Conservation (phyloP, 371 early-diverging fungal genomes). For the Funneliformis caledonium region DNA sequence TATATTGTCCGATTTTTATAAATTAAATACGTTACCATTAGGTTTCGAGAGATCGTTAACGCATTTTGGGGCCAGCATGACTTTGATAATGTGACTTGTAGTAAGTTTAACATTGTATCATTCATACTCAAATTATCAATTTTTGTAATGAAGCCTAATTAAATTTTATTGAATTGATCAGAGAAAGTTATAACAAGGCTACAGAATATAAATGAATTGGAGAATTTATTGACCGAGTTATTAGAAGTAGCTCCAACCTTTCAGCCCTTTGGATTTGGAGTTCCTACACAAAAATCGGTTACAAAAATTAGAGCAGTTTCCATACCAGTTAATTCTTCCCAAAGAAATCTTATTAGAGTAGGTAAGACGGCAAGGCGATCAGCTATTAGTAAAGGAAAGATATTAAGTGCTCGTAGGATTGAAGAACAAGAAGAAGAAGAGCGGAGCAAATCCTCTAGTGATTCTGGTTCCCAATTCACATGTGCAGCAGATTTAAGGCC, state of each 20-base stretch:
- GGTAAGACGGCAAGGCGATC: conserved; percentile 4
- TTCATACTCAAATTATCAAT: background rate
- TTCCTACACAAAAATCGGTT: conserved; percentile 40
- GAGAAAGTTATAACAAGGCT: conserved; percentile 47
- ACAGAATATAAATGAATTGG: conserved; percentile 50
- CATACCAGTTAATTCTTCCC: background rate
- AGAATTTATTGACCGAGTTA: conserved; percentile 51
- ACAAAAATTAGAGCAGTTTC: conserved; percentile 12
- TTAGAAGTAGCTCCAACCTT: conserved; percentile 49
- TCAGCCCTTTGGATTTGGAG: conserved; percentile 51
- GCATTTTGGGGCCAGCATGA: conserved; percentile 52
- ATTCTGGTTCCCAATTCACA: background rate
- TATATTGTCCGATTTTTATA: background rate
- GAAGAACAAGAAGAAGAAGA: conserved; percentile 21
- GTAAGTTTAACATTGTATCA: conserved; percentile 41
- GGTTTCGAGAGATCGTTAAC: conserved; percentile 77
- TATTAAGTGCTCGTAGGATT: conserved; percentile 26
- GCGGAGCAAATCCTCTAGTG: conserved; percentile 32
- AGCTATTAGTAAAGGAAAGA: conserved; percentile 37
- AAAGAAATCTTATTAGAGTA: background rate
- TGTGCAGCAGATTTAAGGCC: conserved; percentile 45
- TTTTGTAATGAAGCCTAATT: background rate
- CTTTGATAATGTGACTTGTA: conserved; percentile 32
- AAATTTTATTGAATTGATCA: conserved; percentile 27
- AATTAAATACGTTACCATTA: conserved; percentile 41